Conservation (phyloP, 2,329 filamentous ascomycete genomes). For the Cladosporium sp. region DNA sequence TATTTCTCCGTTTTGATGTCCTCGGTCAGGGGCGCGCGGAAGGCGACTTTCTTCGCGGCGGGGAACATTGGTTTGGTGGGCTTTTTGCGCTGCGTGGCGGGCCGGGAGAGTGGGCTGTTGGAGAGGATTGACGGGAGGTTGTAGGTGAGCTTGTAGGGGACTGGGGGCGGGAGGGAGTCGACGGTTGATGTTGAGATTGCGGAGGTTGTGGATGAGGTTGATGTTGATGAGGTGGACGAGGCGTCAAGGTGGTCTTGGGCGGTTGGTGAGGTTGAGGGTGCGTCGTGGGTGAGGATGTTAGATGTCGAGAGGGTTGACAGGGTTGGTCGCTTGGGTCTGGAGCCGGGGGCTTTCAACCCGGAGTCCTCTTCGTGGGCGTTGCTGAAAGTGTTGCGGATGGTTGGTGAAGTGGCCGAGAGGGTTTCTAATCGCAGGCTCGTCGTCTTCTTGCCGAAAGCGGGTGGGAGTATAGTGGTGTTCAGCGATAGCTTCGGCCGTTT, state of each 20-base stretch:
- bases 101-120: conserved; percentile 38
- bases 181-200: conserved; percentile 23
- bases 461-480: conserved; percentile 46
- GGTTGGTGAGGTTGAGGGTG: background rate
- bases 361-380: conserved; percentile 50
- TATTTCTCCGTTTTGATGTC: conserved; percentile 53
- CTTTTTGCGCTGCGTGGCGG: conserved; percentile 16
- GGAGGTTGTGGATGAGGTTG: conserved; percentile 28
- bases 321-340: conserved; percentile 25
- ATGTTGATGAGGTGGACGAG: conserved; percentile 24
- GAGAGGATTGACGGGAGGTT: conserved; percentile 40
- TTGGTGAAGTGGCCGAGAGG: conserved; percentile 53
- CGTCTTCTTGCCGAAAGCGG: conserved; percentile 49
- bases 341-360: conserved; percentile 13
- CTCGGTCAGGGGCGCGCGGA: conserved; percentile 51
- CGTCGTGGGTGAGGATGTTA: conserved; percentile 21
- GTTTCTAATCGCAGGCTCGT: conserved; percentile 49
- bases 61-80: conserved; percentile 44
- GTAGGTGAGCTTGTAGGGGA: conserved; percentile 43
- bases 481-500: conserved; percentile 55
- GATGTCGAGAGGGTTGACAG: conserved; percentile 30
- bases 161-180: conserved; percentile 29
- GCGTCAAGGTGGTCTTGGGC: conserved; percentile 4
- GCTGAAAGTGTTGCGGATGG: conserved; percentile 54
- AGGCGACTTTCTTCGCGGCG: conserved; percentile 52